These are phyloP conservation scores for Colletotrichum sp. DNA, from an alignment of 2,329 filamentous ascomycete species.

Conservation along the genomic window DNA sequence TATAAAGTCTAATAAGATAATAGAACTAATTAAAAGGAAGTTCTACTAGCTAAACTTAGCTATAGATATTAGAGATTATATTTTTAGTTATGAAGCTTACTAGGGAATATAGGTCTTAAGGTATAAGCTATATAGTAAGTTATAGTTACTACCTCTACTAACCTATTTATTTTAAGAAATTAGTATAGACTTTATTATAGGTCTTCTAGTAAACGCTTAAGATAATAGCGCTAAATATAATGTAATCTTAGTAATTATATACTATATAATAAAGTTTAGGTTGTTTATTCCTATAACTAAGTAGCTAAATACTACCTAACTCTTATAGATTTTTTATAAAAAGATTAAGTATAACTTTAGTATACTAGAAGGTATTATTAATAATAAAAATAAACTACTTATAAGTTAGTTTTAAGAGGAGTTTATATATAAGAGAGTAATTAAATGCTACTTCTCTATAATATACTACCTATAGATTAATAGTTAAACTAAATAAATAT, in stretches of 20 bases:
- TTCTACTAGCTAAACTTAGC: neutral
- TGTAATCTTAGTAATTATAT: neutral
- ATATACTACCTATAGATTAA: neutral
- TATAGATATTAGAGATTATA: neutral
- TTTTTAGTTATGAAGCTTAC: neutral
- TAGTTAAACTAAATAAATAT: neutral
- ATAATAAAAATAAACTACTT: neutral
- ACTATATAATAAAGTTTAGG: neutral
- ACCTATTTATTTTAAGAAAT: fast-evolving
- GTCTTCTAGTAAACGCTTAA: neutral
- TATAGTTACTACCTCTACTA: neutral
- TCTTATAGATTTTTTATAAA: neutral
- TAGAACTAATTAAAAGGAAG: neutral
- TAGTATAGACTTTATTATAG: neutral
- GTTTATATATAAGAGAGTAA: neutral
- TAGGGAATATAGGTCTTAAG: neutral
- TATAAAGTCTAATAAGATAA: neutral
- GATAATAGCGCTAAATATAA: neutral
- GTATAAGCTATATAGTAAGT: neutral
- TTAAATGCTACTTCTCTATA: neutral
- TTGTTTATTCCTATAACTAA: neutral
- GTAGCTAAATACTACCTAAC: neutral
- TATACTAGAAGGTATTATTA: neutral
- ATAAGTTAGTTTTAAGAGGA: neutral
- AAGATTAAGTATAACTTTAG: neutral